These are phyloP conservation scores for Dendrobium chrysotoxum DNA, from an alignment of 106 monocot genomes.

Conservation along the genomic window DNA sequence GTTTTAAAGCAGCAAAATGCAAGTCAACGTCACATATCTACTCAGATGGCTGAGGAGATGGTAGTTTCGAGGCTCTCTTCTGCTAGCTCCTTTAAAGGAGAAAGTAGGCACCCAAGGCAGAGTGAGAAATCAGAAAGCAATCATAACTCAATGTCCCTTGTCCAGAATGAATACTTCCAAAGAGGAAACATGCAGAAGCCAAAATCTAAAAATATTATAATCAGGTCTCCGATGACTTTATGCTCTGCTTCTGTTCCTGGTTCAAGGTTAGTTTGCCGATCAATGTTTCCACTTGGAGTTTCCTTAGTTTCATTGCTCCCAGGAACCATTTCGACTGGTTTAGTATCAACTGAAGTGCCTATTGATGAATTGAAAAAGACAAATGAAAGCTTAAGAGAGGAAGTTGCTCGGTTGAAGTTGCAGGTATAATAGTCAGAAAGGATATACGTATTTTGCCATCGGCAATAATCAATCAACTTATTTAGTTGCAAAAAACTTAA, in stretches of 20 bases:
- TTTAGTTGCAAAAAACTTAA: neutral
- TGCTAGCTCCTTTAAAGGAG: constrained; percentile 32
- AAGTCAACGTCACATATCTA: constrained; percentile 14
- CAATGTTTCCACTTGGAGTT: constrained; percentile 44
- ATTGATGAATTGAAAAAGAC: constrained; percentile 30
- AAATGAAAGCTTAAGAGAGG: constrained; percentile 32
- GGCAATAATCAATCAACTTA: neutral
- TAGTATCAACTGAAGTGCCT: constrained; percentile 13
- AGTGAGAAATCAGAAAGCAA: constrained; percentile 15
- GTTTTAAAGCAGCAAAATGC: constrained; percentile 21
- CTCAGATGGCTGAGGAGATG: constrained; percentile 25
- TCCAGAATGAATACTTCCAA: neutral
- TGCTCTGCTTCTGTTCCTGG: constrained; percentile 33
- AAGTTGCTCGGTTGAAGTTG: constrained; percentile 36
- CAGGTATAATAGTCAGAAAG: constrained; percentile 22
- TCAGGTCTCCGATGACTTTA: constrained; percentile 33
- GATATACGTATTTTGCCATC: neutral
- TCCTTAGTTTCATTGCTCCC: constrained; percentile 31
- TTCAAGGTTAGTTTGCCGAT: constrained; percentile 31
- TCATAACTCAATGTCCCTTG: constrained; percentile 6
- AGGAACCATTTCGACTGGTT: constrained; percentile 12
- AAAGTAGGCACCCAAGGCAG: constrained; percentile 21
- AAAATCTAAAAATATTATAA: constrained; percentile 13
- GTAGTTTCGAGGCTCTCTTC: constrained; percentile 32
- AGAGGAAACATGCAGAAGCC: constrained; percentile 11